Evolutionary conservation across 179 eudicot species (phyloP), one percentile per base, ranked within the genome.

Genomic region (Nepenthes alata): DNA sequence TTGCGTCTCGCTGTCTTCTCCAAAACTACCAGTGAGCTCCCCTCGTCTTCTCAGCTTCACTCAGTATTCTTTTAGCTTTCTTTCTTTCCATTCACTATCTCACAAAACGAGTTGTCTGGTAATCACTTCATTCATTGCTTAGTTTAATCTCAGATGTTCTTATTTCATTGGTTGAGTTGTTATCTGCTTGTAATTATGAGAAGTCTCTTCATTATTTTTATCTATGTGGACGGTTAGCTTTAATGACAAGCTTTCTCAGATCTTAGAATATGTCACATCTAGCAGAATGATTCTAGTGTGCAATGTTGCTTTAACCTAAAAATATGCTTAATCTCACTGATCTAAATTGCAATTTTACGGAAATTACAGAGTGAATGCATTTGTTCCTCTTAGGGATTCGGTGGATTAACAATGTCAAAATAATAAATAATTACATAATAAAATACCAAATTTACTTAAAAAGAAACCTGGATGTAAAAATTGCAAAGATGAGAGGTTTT

Each of bases 1-100:
- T 95, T 93, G 67, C 95, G 88, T 25, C 79, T 82, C 55, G 97
- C 95, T 47, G 96, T 93, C 53, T 89, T 81, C 90, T 89, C 97
- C 61, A 50, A 83, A 66, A 77, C 95, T 67, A 60, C 73, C 61
- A 87, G 98, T 86, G 63, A 47, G 75, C 58, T 34, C 16, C 51
- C 44, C 53, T 36, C 52, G n/a, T 38, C 57, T 39, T 16, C 39
- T 56, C 25, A 25, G 1, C 25, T 25, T 25, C 25, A 25, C 25
- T 25, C 1, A 25, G 25, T 25, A 25, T 25, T 25, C 25, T 25
- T 25, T 25, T 25, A 25, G 25, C 25, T 25, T 25, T 25, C 37
- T 25, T 55, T 44, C 47, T 47, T 16, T 7, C 1, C 53, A 36
- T 61, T 15, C n/a, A 25, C 58, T 45, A 56, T 9, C 8, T 39